Conservation (phyloP, 2,329 filamentous ascomycete genomes). For the Endocalyx cinctus region DNA sequence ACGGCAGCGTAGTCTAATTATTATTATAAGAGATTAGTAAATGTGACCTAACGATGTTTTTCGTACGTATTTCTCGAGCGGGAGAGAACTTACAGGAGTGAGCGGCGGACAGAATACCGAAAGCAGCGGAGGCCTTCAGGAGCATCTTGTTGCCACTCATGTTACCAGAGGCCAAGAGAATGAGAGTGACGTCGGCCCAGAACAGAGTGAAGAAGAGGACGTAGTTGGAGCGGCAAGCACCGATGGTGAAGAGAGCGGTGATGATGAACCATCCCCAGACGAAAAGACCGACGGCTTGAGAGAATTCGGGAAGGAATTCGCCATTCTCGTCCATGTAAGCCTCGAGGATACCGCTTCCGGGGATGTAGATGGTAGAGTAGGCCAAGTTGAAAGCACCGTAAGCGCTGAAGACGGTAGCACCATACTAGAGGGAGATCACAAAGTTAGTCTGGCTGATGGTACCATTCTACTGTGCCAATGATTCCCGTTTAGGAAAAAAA, state of each 20-base stretch:
- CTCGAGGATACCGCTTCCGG: constrained; percentile 30
- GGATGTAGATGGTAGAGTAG: constrained; percentile 34
- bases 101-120: constrained; percentile 16
- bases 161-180: constrained; percentile 17
- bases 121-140: constrained; percentile 18
- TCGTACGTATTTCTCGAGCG: no score
- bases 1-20: neutral
- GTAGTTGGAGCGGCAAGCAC: constrained; percentile 18
- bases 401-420: constrained; percentile 33
- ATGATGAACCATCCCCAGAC: constrained; percentile 24
- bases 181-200: constrained; percentile 18
- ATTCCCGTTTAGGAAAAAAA: constrained; percentile 3
- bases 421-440: constrained; percentile 18
- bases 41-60: no score
- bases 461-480: constrained; percentile 24
- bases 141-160: constrained; percentile 13
- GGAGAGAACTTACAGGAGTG: constrained; percentile 18
- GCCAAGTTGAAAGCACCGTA: constrained; percentile 36
- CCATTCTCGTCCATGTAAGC: constrained; percentile 30
- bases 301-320: constrained; percentile 16
- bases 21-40: no score
- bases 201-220: constrained; percentile 15
- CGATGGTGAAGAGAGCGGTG: constrained; percentile 22
- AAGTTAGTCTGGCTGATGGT: constrained; percentile 24
- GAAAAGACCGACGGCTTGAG: constrained; percentile 22